Percentiles rank a stretch among this genome's conserved stretches.
Conservation (phyloP, 805 yeast species). For the Zygosaccharomyces lentus region DNA sequence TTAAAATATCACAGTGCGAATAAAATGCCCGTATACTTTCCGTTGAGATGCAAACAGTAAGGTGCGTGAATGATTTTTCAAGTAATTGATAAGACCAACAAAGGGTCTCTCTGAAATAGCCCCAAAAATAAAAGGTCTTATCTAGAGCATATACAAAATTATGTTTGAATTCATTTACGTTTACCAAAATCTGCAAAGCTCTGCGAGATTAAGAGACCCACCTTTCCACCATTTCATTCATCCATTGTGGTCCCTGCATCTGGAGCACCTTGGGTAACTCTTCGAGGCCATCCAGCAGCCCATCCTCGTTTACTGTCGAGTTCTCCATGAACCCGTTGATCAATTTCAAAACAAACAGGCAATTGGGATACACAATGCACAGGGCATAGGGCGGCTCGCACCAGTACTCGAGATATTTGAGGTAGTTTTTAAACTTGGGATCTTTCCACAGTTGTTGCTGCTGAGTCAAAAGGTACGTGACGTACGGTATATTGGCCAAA, state of each 20-base stretch:
- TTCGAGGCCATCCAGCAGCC: conserved; percentile 45
- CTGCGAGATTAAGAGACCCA: conserved; percentile 40
- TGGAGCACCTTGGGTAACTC: conserved; percentile 50
- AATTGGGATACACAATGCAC: conserved; percentile 65
- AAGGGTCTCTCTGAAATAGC: no score
- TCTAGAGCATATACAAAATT: not conserved
- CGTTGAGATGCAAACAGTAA: no score
- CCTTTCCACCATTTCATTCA: conserved; percentile 72
- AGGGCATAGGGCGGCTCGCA: conserved; percentile 58
- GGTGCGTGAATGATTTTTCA: no score
- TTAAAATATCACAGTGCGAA: no score
- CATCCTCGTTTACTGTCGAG: conserved; percentile 42
- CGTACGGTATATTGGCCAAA: conserved; percentile 81
- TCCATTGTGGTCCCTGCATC: conserved; percentile 36
- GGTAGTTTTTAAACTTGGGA: conserved; percentile 61
- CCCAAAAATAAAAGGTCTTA: no score
- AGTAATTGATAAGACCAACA: no score
- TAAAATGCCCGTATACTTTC: no score
- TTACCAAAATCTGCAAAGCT: not conserved
- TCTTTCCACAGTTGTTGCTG: conserved; percentile 69
- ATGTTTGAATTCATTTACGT: not conserved
- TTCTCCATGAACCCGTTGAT: conserved; percentile 35
- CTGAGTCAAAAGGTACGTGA: conserved; percentile 76
- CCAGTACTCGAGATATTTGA: conserved; percentile 86
- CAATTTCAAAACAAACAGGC: conserved; percentile 72